These are phyloP conservation scores for Pichia nakasei DNA, from an alignment of 805 yeast genomes.

Conservation along the genomic window DNA sequence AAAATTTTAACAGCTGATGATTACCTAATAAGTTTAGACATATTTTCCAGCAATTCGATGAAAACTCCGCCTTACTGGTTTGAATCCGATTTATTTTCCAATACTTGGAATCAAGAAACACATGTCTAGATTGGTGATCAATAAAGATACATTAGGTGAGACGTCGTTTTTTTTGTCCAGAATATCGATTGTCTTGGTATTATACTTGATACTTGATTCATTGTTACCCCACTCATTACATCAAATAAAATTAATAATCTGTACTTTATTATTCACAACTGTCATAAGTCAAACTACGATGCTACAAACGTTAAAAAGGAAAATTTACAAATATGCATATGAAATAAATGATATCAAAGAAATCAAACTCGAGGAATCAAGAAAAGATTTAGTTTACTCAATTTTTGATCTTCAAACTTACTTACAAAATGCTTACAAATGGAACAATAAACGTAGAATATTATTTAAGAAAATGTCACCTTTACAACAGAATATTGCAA, in stretches of 20 bases:
- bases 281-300: conserved; percentile 21
- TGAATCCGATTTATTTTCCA: too few relatives aligned
- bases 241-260: conserved; percentile 17
- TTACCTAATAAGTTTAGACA: too few relatives aligned
- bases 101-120: too few relatives aligned
- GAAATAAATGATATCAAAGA: conserved; percentile 5
- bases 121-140: background rate
- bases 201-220: conserved; percentile 15
- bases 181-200: conserved; percentile 19
- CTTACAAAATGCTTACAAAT: conserved; percentile 27
- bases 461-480: conserved; percentile 40
- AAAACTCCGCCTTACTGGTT: background rate
- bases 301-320: conserved; percentile 11
- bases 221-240: conserved; percentile 2
- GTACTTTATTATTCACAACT: conserved; percentile 23
- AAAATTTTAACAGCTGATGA: too few relatives aligned
- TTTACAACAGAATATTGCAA: conserved; percentile 49
- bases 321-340: conserved; percentile 3
- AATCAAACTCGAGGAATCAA: conserved; percentile 9
- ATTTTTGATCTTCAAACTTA: conserved; percentile 41
- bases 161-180: conserved; percentile 22
- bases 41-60: too few relatives aligned
- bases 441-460: conserved; percentile 38
- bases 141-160: conserved; percentile 9
- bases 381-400: conserved; percentile 29